phyloP scores from a whole-genome alignment of 176 grass and related monocot genomes.

The sorghum (Sorghum bicolor) region Sorghum_bicolor_NCBIv3 NC_012878.2:57692501-57693000 shows the following conservation, averaged over 20 bases:
- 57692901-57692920: too few species aligned
- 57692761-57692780: too few species aligned
- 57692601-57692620: conserved; percentile 31
- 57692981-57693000: too few species aligned
- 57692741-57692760: conserved; percentile 43
- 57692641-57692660: conserved; percentile 27
- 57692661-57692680: conserved; percentile 41
- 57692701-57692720: conserved; percentile 19
- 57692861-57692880: too few species aligned
- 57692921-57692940: too few species aligned
- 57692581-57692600: conserved; percentile 31
- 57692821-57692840: too few species aligned
- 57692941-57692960: too few species aligned
- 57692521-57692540: conserved; percentile 10
- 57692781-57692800: too few species aligned
- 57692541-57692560: conserved; percentile 55
- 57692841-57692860: too few species aligned
- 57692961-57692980: too few species aligned
- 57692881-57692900: too few species aligned
- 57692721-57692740: conserved; percentile 38
- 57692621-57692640: conserved; percentile 32
- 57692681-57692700: conserved; percentile 30
- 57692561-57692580: conserved; percentile 46
- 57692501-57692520: conserved; percentile 28
- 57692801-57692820: too few species aligned